Base-by-base conservation (phyloP, 441 rosid genomes). In the Aleurites moluccanus region DNA sequence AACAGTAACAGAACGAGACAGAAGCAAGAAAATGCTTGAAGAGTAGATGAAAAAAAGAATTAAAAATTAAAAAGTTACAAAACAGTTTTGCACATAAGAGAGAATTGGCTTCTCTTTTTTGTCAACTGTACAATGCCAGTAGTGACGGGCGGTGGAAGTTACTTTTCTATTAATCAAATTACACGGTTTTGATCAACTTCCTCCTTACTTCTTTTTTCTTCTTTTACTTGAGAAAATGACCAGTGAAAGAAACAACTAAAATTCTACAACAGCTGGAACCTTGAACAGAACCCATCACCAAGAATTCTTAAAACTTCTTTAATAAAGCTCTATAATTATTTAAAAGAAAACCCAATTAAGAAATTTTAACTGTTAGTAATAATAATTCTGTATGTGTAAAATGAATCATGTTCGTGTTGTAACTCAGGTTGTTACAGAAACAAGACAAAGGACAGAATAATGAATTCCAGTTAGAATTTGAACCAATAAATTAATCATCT, bases 381-480 rank as follows among this genome's bases (percentile, higher is more conserved):
- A 38, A 13, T 45, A 13, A 45, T 45, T 45, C 50, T 45, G 3
- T 45, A 45, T 45, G 16, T 10, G 4, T 15, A 45, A n/a, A 55
- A 23, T 25, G 14, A 25, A 57, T 14, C n/a, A 14, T 62, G 59
- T 30, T 44, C 33, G 47, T 67, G 67, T 25, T 52, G 30, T 65
- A 65, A 40, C 38, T 53, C 25, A 25, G 14, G 18, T 76, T 70
- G 75, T 76, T 40, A 70, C 63, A 63, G 64, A 44, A 40, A 69
- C 82, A 83, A 75, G 72, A 65, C 82, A 64, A 69, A 73, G 72
- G 73, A 81, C 65, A 82, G 65, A 55, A 83, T 63, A 74, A 69
- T 72, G 80, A 80, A 81, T 76, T 79, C 64, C 85, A 76, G 90
- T 90, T 78, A 81, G 83, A 78, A 78, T 74, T 45, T 30, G 40